A percentile compares a stretch with the other conserved stretches of the same genome.
Evolutionary conservation across 1,284 basidiomycete species (phyloP).

Genomic region (Apiotrichum siamense): DNA sequence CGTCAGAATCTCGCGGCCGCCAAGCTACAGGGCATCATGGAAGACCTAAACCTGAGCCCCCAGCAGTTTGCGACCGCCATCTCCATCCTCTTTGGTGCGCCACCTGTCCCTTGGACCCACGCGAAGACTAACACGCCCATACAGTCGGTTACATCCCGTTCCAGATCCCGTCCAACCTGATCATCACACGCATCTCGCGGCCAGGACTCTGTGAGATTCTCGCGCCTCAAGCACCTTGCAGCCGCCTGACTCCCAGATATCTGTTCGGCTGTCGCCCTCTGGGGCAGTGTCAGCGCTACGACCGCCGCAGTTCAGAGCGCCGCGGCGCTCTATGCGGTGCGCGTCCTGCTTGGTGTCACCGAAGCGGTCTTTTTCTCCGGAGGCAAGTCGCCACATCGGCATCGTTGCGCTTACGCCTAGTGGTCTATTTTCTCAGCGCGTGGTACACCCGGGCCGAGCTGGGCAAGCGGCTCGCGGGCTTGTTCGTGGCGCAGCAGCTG

Average conservation of each 20-base stretch:
- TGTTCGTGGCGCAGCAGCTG: slow-evolving; percentile 3
- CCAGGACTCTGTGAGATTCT: slow-evolving; percentile 16
- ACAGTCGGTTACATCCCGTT: slow-evolving; percentile 17
- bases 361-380: slow-evolving; percentile 38
- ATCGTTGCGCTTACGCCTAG: slow-evolving; percentile 35
- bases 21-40: slow-evolving; percentile 3
- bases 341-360: slow-evolving; percentile 23
- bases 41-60: slow-evolving; percentile 11
- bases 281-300: slow-evolving; percentile 31
- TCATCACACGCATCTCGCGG: slow-evolving; percentile 8
- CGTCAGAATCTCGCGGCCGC: background rate
- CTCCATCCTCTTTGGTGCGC: slow-evolving; percentile 21
- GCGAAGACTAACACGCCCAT: background rate
- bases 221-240: background rate
- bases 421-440: slow-evolving; percentile 32
- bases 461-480: slow-evolving; percentile 5
- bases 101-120: background rate
- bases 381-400: slow-evolving; percentile 30
- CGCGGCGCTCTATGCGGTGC: slow-evolving; percentile 11
- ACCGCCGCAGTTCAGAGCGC: slow-evolving; percentile 30
- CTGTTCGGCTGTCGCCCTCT: slow-evolving; percentile 17
- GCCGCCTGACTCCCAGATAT: slow-evolving; percentile 11
- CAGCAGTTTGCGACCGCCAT: slow-evolving; percentile 28
- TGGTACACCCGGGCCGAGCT: slow-evolving; percentile 27
- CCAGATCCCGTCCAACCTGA: slow-evolving; percentile 40